Conservation (phyloP, 2,329 filamentous ascomycete genomes). For the Drechslerella dactyloides region DNA sequence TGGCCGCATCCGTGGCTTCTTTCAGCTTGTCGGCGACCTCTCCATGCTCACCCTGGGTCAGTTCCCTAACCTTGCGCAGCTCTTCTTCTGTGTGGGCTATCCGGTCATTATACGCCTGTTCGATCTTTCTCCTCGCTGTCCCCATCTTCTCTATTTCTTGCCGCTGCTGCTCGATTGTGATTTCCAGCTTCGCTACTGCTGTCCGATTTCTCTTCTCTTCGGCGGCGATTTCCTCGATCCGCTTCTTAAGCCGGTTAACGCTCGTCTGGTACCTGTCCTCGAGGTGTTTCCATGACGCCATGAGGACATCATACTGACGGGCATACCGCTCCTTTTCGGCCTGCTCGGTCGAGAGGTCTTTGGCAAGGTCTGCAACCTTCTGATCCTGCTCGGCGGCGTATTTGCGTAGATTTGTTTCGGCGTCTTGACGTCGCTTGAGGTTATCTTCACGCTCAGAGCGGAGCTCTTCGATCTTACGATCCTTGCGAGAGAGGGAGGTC, state of each 20-base stretch:
- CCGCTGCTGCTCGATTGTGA: slow-evolving; percentile 55
- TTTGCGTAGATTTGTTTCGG: slow-evolving; percentile 53
- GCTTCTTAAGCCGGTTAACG: slow-evolving; percentile 53
- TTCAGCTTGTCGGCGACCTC: slow-evolving; percentile 43
- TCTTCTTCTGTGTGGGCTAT: slow-evolving; percentile 53
- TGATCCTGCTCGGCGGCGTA: slow-evolving; percentile 52
- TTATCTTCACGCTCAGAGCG: slow-evolving; percentile 54
- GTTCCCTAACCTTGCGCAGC: slow-evolving; percentile 52
- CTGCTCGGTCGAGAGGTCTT: slow-evolving; percentile 39
- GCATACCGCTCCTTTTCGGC: slow-evolving; percentile 49
- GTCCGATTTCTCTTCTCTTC: slow-evolving; percentile 53
- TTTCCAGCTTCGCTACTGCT: slow-evolving; percentile 53
- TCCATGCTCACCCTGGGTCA: slow-evolving; percentile 36
- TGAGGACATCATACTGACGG: slow-evolving; percentile 55
- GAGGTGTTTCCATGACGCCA: slow-evolving; percentile 53
- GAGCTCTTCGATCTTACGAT: slow-evolving; percentile 55
- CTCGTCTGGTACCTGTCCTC: slow-evolving; percentile 54
- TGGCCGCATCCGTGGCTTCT: slow-evolving; percentile 43
- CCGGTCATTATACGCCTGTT: slow-evolving; percentile 53
- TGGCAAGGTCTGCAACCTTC: slow-evolving; percentile 46
- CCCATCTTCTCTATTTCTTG: slow-evolving; percentile 55
- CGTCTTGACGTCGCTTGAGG: slow-evolving; percentile 51
- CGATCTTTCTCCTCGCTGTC: slow-evolving; percentile 54
- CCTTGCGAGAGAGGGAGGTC: slow-evolving; percentile 54
- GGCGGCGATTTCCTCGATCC: slow-evolving; percentile 52